These are phyloP conservation scores for Suillus alpinus DNA, from an alignment of 768 basidiomycete species.

Conservation along the genomic window DNA sequence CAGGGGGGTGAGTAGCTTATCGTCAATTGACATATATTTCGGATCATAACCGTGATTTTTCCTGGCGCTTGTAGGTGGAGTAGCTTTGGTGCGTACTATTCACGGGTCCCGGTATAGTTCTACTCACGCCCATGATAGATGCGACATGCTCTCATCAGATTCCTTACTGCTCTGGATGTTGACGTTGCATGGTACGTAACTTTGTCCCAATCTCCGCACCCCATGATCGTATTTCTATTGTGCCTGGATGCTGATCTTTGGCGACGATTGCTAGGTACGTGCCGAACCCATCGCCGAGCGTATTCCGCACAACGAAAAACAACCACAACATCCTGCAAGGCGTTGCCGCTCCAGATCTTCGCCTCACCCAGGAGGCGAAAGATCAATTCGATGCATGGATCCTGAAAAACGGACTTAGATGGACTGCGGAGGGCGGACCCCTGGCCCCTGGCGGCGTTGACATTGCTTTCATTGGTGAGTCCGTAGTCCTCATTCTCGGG, in stretches of 20 bases:
- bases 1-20: conserved; percentile 68
- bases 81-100: conserved; percentile 70
- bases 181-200: conserved; percentile 74
- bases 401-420: conserved; percentile 81
- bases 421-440: conserved; percentile 85
- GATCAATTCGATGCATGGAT: conserved; percentile 86
- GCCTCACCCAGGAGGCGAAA: conserved; percentile 76
- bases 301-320: conserved; percentile 94
- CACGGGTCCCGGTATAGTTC: conserved; percentile 10
- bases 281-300: conserved; percentile 82
- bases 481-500: neutral
- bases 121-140: conserved; percentile 48
- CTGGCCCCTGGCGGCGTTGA: conserved; percentile 80
- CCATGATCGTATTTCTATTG: neutral
- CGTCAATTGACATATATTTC: conserved; percentile 5
- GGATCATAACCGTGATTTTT: conserved; percentile 25
- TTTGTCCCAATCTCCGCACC: conserved; percentile 6
- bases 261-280: conserved; percentile 58
- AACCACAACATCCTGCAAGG: conserved; percentile 96
- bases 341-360: conserved; percentile 75
- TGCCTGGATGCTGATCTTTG: conserved; percentile 6
- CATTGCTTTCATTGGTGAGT: conserved; percentile 81
- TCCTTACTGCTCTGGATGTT: conserved; percentile 76
- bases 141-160: conserved; percentile 90
- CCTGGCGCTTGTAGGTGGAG: conserved; percentile 62